Evolutionary conservation across 2,329 filamentous ascomycete genomes (phyloP).

Genomic region (Canariomyces notabilis): DNA sequence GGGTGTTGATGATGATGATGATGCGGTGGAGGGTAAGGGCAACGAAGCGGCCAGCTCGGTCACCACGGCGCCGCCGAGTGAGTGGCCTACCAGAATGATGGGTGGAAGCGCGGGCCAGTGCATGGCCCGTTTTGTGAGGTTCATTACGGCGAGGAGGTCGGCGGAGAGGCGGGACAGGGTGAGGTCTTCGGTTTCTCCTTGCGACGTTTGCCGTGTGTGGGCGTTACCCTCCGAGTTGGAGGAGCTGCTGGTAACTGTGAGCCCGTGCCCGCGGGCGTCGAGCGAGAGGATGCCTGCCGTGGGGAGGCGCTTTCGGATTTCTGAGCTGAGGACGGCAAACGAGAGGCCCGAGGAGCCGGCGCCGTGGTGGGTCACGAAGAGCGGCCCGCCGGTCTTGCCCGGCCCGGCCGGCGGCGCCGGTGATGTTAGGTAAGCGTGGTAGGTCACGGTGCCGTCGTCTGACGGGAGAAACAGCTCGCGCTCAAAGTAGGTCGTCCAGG

Average conservation of each 20-base stretch:
- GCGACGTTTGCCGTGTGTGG: conserved; percentile 19
- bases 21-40: conserved; percentile 46
- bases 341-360: conserved; percentile 90
- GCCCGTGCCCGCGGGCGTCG: conserved; percentile 84
- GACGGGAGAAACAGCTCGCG: conserved; percentile 70
- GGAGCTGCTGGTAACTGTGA: conserved; percentile 46
- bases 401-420: conserved; percentile 40
- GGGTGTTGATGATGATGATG: conserved; percentile 44
- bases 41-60: conserved; percentile 73
- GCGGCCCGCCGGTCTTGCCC: conserved; percentile 56
- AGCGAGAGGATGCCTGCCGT: conserved; percentile 77
- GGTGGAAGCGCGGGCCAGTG: conserved; percentile 69
- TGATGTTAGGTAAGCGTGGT: conserved; percentile 85
- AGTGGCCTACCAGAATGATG: conserved; percentile 82
- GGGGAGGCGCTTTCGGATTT: conserved; percentile 72
- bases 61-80: conserved; percentile 84
- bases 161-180: conserved; percentile 65
- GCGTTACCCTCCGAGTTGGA: conserved; percentile 25
- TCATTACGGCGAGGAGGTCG: conserved; percentile 68
- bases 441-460: conserved; percentile 45
- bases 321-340: conserved; percentile 74
- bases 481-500: conserved; percentile 89
- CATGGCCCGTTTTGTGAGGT: conserved; percentile 62
- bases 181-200: conserved; percentile 58
- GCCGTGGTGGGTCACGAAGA: conserved; percentile 93